Conservation (phyloP, 2,329 filamentous ascomycete species). For the Calcarisporium arbuscula region DNA sequence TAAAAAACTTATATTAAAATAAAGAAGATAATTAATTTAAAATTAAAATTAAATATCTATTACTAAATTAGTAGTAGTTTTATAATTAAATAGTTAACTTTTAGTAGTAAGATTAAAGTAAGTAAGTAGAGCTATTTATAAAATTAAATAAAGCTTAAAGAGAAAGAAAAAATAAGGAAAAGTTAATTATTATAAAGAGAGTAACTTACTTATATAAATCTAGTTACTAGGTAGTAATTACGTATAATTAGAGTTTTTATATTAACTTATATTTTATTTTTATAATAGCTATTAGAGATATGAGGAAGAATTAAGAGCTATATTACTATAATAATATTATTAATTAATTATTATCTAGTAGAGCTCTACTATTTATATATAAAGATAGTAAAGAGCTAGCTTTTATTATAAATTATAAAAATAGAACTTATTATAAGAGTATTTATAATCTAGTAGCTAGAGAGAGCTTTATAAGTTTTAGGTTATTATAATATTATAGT, state of each 20-base stretch:
- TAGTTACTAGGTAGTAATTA: background rate
- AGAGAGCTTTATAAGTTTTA: background rate
- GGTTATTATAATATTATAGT: background rate
- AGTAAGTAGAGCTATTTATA: background rate
- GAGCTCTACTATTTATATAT: background rate
- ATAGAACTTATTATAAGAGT: background rate
- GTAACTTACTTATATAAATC: background rate
- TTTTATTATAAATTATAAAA: background rate
- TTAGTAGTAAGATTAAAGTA: background rate
- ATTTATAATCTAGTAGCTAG: background rate
- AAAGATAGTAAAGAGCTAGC: background rate
- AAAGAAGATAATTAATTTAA: too few relatives aligned
- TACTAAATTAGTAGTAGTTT: too few relatives aligned
- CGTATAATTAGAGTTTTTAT: background rate
- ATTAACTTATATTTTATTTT: background rate
- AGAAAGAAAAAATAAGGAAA: background rate
- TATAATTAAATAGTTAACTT: background rate
- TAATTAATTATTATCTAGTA: background rate
- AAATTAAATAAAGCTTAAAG: background rate
- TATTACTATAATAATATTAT: background rate
- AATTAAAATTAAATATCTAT: too few relatives aligned
- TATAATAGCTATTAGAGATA: background rate
- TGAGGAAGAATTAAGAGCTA: background rate
- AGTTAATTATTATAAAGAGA: background rate
- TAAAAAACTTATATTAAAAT: background rate